phyloP scores from a whole-genome alignment of 352 stramenopile genomes.

The Phytophthora sp. region DNA sequence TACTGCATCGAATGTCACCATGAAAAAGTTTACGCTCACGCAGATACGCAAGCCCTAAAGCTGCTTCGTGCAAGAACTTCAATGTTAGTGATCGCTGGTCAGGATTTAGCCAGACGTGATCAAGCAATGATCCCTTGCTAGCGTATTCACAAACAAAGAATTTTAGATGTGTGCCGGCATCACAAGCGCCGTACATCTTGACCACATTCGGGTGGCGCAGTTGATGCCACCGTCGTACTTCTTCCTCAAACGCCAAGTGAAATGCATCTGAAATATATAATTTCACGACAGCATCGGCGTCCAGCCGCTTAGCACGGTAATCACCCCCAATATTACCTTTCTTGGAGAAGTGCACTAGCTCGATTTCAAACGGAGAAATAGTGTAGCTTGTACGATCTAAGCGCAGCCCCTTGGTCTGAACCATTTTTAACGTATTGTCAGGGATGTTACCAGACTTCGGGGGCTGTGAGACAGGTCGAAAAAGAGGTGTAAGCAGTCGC shows the following conservation, averaged over 20 bases:
- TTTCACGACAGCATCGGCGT: conserved; percentile 18
- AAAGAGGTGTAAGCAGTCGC: background rate
- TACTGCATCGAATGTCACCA: conserved; percentile 32
- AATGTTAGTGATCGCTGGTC: background rate
- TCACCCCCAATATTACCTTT: background rate
- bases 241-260: background rate
- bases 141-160: conserved; percentile 26
- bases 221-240: conserved; percentile 8
- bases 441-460: too few species aligned
- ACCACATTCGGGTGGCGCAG: conserved; percentile 23
- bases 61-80: conserved; percentile 12
- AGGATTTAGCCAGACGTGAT: background rate
- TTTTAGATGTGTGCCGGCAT: background rate
- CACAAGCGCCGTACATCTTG: conserved; percentile 25
- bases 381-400: background rate
- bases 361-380: conserved; percentile 6
- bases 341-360: background rate
- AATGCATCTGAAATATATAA: conserved; percentile 1
- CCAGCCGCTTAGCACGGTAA: conserved; percentile 17
- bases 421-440: too few species aligned
- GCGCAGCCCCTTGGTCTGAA: too few species aligned
- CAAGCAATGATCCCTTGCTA: background rate
- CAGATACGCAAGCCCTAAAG: conserved; percentile 9
- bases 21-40: conserved; percentile 15
- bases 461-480: too few species aligned